Conservation (phyloP, 2,329 filamentous ascomycete species). For the Xylaria sp. region DNA sequence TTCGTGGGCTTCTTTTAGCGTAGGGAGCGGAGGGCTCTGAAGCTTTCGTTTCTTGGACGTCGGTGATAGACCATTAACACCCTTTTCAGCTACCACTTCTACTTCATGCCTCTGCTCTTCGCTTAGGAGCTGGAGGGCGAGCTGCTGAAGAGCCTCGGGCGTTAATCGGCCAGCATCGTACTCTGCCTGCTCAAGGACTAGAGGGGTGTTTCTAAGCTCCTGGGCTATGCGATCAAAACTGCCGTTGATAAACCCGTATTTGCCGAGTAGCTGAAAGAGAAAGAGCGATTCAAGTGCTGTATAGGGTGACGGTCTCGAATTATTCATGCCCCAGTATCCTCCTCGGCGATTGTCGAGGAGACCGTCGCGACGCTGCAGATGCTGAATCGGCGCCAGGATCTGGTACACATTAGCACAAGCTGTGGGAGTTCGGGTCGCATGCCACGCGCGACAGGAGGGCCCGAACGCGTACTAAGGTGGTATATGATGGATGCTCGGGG, state of each 20-base stretch:
- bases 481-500: conserved; percentile 16
- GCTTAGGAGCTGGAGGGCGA: conserved; percentile 80
- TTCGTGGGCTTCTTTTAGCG: conserved; percentile 73
- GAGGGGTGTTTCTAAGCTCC: conserved; percentile 76
- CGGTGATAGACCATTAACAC: conserved; percentile 62
- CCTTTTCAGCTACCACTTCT: conserved; percentile 52
- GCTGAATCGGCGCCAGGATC: conserved; percentile 67
- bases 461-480: conserved; percentile 46
- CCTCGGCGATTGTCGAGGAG: conserved; percentile 68
- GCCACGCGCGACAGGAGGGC: conserved; percentile 23
- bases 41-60: conserved; percentile 81
- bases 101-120: conserved; percentile 74
- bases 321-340: conserved; percentile 67
- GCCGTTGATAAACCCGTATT: conserved; percentile 71
- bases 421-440: conserved; percentile 22
- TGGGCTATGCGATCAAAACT: conserved; percentile 80
- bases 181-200: conserved; percentile 74
- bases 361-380: conserved; percentile 63
- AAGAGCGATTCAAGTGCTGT: conserved; percentile 88
- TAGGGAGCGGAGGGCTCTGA: conserved; percentile 70
- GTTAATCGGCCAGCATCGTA: conserved; percentile 81
- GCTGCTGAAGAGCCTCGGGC: conserved; percentile 79
- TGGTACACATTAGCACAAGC: conserved; percentile 46
- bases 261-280: conserved; percentile 82
- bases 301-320: conserved; percentile 68